Evolutionary conservation across 2,329 filamentous ascomycete species (phyloP), one percentile per base, ranked within the genome.

Genomic region (Cladosporium austrohemisphaericum): DNA sequence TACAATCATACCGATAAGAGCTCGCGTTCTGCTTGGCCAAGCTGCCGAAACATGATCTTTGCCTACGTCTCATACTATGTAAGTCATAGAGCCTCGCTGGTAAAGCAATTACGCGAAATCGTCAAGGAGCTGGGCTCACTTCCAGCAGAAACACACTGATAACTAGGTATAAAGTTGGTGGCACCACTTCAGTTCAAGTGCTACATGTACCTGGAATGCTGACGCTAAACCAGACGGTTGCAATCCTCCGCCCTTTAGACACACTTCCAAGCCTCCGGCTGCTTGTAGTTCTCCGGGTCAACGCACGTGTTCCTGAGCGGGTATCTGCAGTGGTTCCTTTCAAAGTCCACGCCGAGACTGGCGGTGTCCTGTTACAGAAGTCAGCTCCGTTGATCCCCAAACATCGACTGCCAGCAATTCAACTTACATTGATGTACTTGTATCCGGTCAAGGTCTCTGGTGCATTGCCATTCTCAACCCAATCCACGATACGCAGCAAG

Each of bases 241-340:
- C n/a, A 20, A 22, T 16, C 20, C n/a, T 37, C 36, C 9, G 5
- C 16, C 11, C 19, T 3, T 35, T 20, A 46, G 16, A 63, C 56
- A 52, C 60, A 63, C 32, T 55, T 48, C 60, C 60, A 63, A 28
- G 58, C 56, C 41, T 55, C 55, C 23, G 53, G 49, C 33, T 55
- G 49, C 54, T 55, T 58, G 43, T 59, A 61, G 26, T 58, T 60
- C 29, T 53, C 54, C 49, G 50, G 40, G 51, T 61, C 60, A 33
- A 54, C 36, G 49, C 57, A 63, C 22, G 41, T 26, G 43, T 63
- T 63, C 50, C 60, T 54, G 35, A 57, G 35, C 45, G 60, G 60
- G 31, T 55, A 63, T 45, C 56, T 59, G 49, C 77, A 80, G 45
- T 79, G 57, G 3, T 68, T 71, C 28, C 76, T 65, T 55, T 71